phyloP scores from a whole-genome alignment of 768 basidiomycete genomes.

The Russula sp. region DNA sequence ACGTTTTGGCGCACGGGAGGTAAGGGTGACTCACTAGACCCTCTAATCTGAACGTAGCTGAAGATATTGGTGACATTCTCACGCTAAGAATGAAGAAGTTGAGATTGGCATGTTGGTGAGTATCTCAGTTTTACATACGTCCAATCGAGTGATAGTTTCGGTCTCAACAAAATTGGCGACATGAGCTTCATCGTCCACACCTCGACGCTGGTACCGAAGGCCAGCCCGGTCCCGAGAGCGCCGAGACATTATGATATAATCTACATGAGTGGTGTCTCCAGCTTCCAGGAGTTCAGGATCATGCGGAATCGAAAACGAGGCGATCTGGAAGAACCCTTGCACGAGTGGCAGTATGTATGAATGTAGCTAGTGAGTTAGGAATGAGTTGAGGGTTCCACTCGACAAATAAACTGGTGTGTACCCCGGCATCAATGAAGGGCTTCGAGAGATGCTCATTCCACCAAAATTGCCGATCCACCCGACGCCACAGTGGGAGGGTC shows the following conservation, averaged over 20 bases:
- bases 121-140: conserved; percentile 41
- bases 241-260: conserved; percentile 79
- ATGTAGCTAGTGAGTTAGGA: conserved; percentile 48
- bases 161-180: conserved; percentile 97
- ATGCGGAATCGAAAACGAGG: conserved; percentile 56
- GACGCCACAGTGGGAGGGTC: conserved; percentile 81
- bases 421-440: conserved; percentile 82
- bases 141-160: conserved; percentile 78
- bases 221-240: conserved; percentile 87
- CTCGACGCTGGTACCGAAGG: conserved; percentile 88
- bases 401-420: conserved; percentile 30
- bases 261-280: conserved; percentile 39
- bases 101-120: background rate
- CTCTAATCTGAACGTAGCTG: conserved; percentile 84
- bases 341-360: conserved; percentile 84
- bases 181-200: conserved; percentile 86
- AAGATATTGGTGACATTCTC: conserved; percentile 73
- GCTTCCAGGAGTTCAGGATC: conserved; percentile 36
- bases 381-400: background rate
- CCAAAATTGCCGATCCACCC: conserved; percentile 88
- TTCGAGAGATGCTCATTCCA: conserved; percentile 90
- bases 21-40: conserved; percentile 59
- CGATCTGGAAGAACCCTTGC: conserved; percentile 84
- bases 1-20: background rate
- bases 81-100: conserved; percentile 38